Base-by-base conservation (phyloP, 371 early-diverging fungal genomes). In the Mucor plumbeus region DNA sequence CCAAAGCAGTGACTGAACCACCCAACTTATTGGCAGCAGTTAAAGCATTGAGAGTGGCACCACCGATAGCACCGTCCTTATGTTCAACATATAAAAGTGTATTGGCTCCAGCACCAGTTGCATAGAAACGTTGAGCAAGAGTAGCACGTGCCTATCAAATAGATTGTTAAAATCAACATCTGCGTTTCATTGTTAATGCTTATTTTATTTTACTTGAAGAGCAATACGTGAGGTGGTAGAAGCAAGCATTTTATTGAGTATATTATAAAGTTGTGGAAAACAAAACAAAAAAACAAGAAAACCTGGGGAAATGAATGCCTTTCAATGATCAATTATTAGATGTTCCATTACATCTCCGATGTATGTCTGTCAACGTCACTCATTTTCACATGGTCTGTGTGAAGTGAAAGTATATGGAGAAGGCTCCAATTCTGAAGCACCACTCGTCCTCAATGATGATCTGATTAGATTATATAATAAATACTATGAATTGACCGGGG, bases 1-100 rank as follows among this genome's bases (percentile, higher is more conserved):
- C 94, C 13, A 98, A 82, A 19, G 94, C 95, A n/a, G 95, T 90
- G 63, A 98, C 88, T 5, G 86, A 78, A 26, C 92, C 92, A 26
- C 93, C 91, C 9, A 97, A 71, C 68, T 87, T 86, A 63, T 77
- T 74, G 47, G 97, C 98, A 35, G 98, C 98, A 10, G 93, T 89
- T 69, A 97, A 80, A 38, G 98, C 95, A 74, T 93, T 94, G 69
- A 97, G 84, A 31, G 96, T 92, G 39, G 92, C 86, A 43, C 90
- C 80, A 44, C 86, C 85, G 43, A 94, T 75, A 54, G 80, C 83
- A 70, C 87, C 85, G 79, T 91, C 89, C 78, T 92, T 93, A 85
- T 95, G 94, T 80, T 98, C 98, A 56, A 95, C 91, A 58, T 93
- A 77, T 67, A 98, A 87, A 39, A 98, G 85, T n/a, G 96, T 87